These are phyloP conservation scores for Thelonectria olida DNA, from an alignment of 2,329 filamentous ascomycete genomes.

Conservation along the genomic window DNA sequence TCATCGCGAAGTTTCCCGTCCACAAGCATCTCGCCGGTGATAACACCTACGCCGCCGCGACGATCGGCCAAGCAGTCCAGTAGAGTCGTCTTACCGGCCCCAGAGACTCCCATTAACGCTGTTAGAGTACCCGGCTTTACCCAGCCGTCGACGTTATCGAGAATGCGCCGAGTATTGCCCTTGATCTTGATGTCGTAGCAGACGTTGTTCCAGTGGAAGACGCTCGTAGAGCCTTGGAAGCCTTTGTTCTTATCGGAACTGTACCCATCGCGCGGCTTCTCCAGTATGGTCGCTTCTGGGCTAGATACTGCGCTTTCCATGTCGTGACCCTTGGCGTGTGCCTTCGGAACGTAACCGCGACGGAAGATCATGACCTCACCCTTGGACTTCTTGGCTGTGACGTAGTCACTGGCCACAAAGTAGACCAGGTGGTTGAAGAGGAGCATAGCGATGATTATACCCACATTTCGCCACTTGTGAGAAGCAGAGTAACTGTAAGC, in stretches of 20 bases:
- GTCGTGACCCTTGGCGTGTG: slow-evolving; percentile 12
- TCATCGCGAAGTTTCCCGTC: slow-evolving; percentile 70
- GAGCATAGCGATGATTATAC: slow-evolving; percentile 61
- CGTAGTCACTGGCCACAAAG: slow-evolving; percentile 57
- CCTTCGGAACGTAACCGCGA: slow-evolving; percentile 45
- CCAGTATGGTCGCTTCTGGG: not conserved
- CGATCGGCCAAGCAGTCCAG: slow-evolving; percentile 70
- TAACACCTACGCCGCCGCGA: slow-evolving; percentile 73
- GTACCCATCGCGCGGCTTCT: not conserved
- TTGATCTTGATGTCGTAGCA: slow-evolving; percentile 76
- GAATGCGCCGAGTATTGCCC: slow-evolving; percentile 70
- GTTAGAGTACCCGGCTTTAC: slow-evolving; percentile 78
- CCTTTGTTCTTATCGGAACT: not conserved
- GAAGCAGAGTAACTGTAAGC: slow-evolving; percentile 49
- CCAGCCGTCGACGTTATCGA: slow-evolving; percentile 77
- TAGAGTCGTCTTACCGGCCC: slow-evolving; percentile 70
- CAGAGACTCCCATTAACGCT: slow-evolving; percentile 64
- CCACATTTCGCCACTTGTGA: slow-evolving; percentile 64
- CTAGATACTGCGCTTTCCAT: not conserved
- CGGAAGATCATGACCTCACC: slow-evolving; percentile 69
- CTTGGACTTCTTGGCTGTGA: slow-evolving; percentile 60
- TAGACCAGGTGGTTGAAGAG: slow-evolving; percentile 57
- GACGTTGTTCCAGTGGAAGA: slow-evolving; percentile 76
- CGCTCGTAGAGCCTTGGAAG: slow-evolving; percentile 6
- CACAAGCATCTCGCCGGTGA: slow-evolving; percentile 73